phyloP scores from a whole-genome alignment of 768 basidiomycete species.

The Kwoniella pini region DNA sequence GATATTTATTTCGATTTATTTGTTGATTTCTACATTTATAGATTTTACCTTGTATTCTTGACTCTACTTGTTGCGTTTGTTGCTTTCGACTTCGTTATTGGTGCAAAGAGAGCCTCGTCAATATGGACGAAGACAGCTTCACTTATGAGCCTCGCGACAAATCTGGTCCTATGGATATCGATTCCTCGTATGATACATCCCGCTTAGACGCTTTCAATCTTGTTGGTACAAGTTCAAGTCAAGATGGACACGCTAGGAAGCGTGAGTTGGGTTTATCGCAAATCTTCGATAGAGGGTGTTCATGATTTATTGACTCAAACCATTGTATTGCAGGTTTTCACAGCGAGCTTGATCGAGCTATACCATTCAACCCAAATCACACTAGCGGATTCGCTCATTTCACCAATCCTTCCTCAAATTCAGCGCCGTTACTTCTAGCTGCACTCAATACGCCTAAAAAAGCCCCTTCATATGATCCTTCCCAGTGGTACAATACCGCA shows the following conservation, averaged over 20 bases:
- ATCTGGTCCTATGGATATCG: constrained; percentile 46
- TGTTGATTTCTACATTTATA: constrained; percentile 1
- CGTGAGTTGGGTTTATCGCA: constrained; percentile 20
- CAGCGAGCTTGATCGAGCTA: constrained; percentile 32
- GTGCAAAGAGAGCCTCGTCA: neutral
- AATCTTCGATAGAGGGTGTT: too few species aligned
- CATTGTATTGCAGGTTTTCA: constrained; percentile 31
- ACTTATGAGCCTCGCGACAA: constrained; percentile 31
- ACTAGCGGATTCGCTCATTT: constrained; percentile 20
- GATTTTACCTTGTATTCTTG: neutral
- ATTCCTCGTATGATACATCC: constrained; percentile 27
- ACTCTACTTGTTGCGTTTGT: neutral
- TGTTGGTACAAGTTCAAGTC: constrained; percentile 9
- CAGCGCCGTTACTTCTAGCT: constrained; percentile 12
- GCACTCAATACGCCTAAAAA: constrained; percentile 19
- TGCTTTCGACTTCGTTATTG: neutral
- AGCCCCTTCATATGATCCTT: constrained; percentile 24
- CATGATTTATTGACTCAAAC: neutral
- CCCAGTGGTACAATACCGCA: constrained; percentile 17
- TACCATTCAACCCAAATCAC: constrained; percentile 22
- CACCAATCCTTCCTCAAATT: constrained; percentile 22
- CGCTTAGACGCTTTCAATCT: constrained; percentile 21
- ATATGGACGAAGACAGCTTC: constrained; percentile 17
- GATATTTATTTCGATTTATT: neutral
- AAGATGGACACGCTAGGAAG: constrained; percentile 44